Evolutionary conservation across 2,329 filamentous ascomycete species (phyloP), one percentile per base, ranked within the genome.

Genomic region (Lasiodiplodia citricola): DNA sequence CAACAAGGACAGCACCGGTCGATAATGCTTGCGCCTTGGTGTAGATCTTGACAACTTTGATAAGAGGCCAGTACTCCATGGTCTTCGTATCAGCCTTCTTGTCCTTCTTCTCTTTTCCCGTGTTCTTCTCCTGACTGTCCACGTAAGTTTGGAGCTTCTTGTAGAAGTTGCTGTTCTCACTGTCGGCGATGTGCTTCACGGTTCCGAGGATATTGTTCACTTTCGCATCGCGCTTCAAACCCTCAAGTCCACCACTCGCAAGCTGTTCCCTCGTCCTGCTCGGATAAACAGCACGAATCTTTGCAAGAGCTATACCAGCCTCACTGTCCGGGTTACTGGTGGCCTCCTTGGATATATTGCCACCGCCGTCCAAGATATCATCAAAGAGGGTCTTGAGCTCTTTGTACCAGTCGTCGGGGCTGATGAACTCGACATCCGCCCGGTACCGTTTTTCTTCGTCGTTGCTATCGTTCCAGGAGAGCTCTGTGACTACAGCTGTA

Each of bases 401-500:
- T 10, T 77, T 80, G 21, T 79, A 73, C 88, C 88, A 90, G 3
- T 88, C 85, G 0, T 80, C 78, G 0, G 65, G 71, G 13, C 79
- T 76, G 57, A 90, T 85, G 73, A 90, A 90, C 63, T 89, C 84
- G 14, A 91, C 82, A 58, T 88, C 83, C 0, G 86, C 88, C 2
- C 80, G 77, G 71, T 90, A 90, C 68, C 74, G 80, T 8, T 72
- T 71, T 4, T 56, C 64, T 0, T 80, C 75, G 4, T 83, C 74
- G 0, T 80, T 73, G 8, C 78, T 83, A 28, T 82, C 18, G 63
- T 90, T 90, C 76, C 83, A 90, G 0, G 83, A 84, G 1, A 91
- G 82, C 72, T 90, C 87, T 0, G 87, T 90, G 0, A 88, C 83
- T 0, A 87, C 86, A 0, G 87, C 87, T 0, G 88, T 91, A 68